A percentile compares a stretch with the other conserved stretches of the same genome.
phyloP scores from a whole-genome alignment of 169 alveolate genomes.

The Babesia divergens region DNA sequence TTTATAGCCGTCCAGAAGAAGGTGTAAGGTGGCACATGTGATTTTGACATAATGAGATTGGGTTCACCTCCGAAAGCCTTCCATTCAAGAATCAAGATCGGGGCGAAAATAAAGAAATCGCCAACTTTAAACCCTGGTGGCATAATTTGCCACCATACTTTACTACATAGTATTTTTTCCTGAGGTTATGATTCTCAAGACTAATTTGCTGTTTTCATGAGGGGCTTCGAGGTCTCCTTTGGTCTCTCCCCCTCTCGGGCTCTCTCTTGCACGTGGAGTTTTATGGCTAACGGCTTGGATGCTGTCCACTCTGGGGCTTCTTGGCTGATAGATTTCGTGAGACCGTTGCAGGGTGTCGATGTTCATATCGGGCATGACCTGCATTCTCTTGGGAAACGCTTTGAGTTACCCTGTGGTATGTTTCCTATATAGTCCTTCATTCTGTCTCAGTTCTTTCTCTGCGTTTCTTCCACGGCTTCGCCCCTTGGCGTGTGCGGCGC shows the following conservation, averaged over 20 bases:
- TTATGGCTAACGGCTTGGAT: slow-evolving; percentile 78
- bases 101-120: too few species aligned
- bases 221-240: slow-evolving; percentile 86
- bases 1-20: too few species aligned
- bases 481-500: slow-evolving; percentile 46
- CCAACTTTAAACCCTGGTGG: too few species aligned
- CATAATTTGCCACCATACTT: not conserved
- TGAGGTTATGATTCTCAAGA: slow-evolving; percentile 26
- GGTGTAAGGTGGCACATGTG: too few species aligned
- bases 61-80: too few species aligned
- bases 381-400: slow-evolving; percentile 70
- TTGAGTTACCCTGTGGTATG: slow-evolving; percentile 46
- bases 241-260: slow-evolving; percentile 79
- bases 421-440: not conserved
- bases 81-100: too few species aligned
- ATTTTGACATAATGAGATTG: too few species aligned
- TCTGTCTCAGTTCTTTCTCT: slow-evolving; percentile 15
- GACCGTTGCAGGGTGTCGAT: slow-evolving; percentile 83
- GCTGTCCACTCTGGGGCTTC: slow-evolving; percentile 88
- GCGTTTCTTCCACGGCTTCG: slow-evolving; percentile 46
- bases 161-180: not conserved
- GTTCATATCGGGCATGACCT: slow-evolving; percentile 81
- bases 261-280: slow-evolving; percentile 82
- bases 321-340: slow-evolving; percentile 82
- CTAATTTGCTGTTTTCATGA: slow-evolving; percentile 50